These are phyloP conservation scores for Basipetospora chlamydospora DNA, from an alignment of 2,329 filamentous ascomycete genomes.

Conservation along the genomic window DNA sequence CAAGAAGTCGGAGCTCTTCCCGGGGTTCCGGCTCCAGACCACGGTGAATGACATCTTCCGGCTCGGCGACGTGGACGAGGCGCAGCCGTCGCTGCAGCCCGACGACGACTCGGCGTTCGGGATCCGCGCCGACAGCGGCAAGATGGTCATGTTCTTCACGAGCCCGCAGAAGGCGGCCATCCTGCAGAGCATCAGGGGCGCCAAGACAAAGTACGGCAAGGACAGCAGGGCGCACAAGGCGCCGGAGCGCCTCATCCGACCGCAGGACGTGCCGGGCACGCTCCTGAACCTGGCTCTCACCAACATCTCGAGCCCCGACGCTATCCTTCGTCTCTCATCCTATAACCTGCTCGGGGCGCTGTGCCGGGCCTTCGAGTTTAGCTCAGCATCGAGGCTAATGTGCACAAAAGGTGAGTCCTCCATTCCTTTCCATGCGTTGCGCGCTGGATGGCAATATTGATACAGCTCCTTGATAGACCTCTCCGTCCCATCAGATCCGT, in stretches of 20 bases:
- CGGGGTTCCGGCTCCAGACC: slow-evolving; percentile 44
- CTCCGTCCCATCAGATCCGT: slow-evolving; percentile 47
- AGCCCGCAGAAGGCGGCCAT: slow-evolving; percentile 50
- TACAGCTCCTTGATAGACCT: slow-evolving; percentile 33
- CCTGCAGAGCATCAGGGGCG: slow-evolving; percentile 45
- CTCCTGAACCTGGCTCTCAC: slow-evolving; percentile 53
- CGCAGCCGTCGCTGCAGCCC: slow-evolving; percentile 46
- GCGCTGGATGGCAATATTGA: not conserved
- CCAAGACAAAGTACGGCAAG: slow-evolving; percentile 50
- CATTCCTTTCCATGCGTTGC: not conserved
- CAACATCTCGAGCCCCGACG: slow-evolving; percentile 49
- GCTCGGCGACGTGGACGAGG: slow-evolving; percentile 52
- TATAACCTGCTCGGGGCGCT: slow-evolving; percentile 55
- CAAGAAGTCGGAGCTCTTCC: slow-evolving; percentile 54
- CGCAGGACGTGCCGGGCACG: slow-evolving; percentile 57
- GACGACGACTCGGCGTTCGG: slow-evolving; percentile 56
- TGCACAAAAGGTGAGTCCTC: slow-evolving; percentile 39
- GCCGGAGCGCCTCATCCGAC: slow-evolving; percentile 49
- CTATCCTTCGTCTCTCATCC: slow-evolving; percentile 44
- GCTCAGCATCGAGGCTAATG: slow-evolving; percentile 44
- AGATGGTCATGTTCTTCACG: slow-evolving; percentile 58
- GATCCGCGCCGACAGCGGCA: slow-evolving; percentile 52
- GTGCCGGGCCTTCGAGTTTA: slow-evolving; percentile 54
- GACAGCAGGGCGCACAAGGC: slow-evolving; percentile 45
- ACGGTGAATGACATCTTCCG: slow-evolving; percentile 59